Percentiles rank a stretch among this genome's conserved stretches.
Evolutionary conservation across 2,329 filamentous ascomycete species (phyloP).

Genomic region (Aspergillus japonicus): DNA sequence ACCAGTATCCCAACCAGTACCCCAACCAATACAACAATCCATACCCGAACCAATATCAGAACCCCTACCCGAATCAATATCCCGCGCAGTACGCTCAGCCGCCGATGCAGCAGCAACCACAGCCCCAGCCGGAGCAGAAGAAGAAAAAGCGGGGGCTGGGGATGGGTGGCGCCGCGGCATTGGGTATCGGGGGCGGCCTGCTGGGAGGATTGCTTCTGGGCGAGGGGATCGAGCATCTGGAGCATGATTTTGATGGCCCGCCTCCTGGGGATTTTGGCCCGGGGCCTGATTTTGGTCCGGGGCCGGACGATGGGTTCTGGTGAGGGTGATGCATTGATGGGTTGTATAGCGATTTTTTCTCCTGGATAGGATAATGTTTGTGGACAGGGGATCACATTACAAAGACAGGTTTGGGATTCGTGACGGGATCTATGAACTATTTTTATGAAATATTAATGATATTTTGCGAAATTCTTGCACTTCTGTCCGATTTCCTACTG

Average conservation of each 20-base stretch:
- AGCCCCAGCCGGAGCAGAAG: neutral
- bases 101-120: neutral
- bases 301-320: neutral
- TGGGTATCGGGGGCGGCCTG: slow-evolving; percentile 1
- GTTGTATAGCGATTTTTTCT: too few species aligned
- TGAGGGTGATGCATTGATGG: neutral
- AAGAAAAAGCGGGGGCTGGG: neutral
- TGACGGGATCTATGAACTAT: too few species aligned
- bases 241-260: neutral
- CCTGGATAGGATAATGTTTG: too few species aligned
- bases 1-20: neutral
- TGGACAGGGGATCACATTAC: too few species aligned
- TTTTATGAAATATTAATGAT: too few species aligned
- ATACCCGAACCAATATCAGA: neutral
- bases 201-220: slow-evolving; percentile 5
- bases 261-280: neutral
- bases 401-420: too few species aligned
- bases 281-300: neutral
- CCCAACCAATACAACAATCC: neutral
- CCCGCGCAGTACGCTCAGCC: neutral
- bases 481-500: too few species aligned
- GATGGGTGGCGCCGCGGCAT: neutral
- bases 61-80: neutral
- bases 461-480: too few species aligned
- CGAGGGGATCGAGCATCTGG: slow-evolving; percentile 1